These are phyloP conservation scores for Monosporascus sp. DNA, from an alignment of 2,329 filamentous ascomycete species.

Conservation along the genomic window DNA sequence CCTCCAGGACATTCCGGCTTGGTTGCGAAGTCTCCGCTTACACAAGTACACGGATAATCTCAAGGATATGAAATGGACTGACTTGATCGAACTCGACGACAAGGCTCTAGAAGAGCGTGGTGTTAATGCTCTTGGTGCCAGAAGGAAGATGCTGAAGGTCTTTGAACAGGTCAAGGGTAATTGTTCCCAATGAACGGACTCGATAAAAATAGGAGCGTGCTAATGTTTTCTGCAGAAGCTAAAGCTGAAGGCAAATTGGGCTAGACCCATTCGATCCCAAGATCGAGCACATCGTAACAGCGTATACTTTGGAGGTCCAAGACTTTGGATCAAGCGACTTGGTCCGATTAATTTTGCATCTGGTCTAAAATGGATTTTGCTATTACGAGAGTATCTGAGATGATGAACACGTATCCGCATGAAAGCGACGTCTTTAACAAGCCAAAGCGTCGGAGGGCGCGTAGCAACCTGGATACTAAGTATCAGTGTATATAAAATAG, in stretches of 20 bases:
- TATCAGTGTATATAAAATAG: neutral
- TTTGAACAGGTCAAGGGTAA: slow-evolving; percentile 89
- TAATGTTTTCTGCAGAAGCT: slow-evolving; percentile 49
- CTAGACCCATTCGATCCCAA: slow-evolving; percentile 25
- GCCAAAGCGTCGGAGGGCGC: neutral
- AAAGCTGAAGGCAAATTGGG: slow-evolving; percentile 67
- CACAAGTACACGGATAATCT: slow-evolving; percentile 99
- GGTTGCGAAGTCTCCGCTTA: slow-evolving; percentile 87
- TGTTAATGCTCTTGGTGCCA: slow-evolving; percentile 88
- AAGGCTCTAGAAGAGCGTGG: slow-evolving; percentile 87
- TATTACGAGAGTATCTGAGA: too few relatives aligned
- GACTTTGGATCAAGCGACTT: too few relatives aligned
- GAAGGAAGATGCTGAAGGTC: slow-evolving; percentile 98
- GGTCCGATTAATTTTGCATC: too few relatives aligned
- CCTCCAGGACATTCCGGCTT: slow-evolving; percentile 90
- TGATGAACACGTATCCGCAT: neutral
- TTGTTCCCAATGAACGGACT: neutral
- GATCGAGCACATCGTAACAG: slow-evolving; percentile 4
- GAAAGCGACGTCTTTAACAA: neutral
- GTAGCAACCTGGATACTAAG: neutral
- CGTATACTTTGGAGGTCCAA: neutral
- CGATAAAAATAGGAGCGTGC: slow-evolving; percentile 2
- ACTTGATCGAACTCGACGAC: slow-evolving; percentile 86
- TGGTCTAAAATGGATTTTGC: too few relatives aligned
- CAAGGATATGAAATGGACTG: slow-evolving; percentile 95